Evolutionary conservation across 2,329 filamentous ascomycete genomes (phyloP), one percentile per base, ranked within the genome.

Genomic region (Microsporum audouinii): DNA sequence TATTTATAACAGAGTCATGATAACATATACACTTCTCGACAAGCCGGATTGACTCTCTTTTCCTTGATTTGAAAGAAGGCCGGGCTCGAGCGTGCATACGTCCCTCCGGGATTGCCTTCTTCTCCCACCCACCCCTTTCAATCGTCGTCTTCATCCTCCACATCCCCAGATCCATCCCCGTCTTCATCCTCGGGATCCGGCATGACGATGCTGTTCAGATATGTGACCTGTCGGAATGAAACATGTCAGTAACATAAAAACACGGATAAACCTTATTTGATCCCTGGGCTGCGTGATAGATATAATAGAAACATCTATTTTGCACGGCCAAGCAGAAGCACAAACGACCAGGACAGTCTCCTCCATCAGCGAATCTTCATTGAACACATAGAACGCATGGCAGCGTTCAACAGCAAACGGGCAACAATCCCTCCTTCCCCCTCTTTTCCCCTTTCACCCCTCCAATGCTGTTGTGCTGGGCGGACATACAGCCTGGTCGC

Each of bases 191-290:
- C 79, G 5, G 79, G 79, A 69, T 90, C 88, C 2, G 88, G 87
- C 86, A 88, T 88, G 62, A 89, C 85, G 49, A 88, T 80, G 62
- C 79, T 82, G 68, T 90, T 91, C 63, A 90, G 72, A 72, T 88
- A 88, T 34, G 84, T 83, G 59, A 90, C 78, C 86, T 89, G 49
- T 55, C 49, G 49, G 49, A 55, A 55, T 55, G 49, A 55, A 55
- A 55, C 57, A 59, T 47, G 57, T 59, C 41, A 59, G 57, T 59
- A 39, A 59, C 56, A 39, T 45, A 47, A 51, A 49, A 59, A 6
- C 57, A 59, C 38, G 33, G 41, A 59, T 59, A 59, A 38, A 49
- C 38, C 17, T 43, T 47, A 47, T 14, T 55, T 36, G 7, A 55
- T 55, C 49, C 33, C n/a, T 55, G 49, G 49, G 34, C 31, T 17